phyloP scores from a whole-genome alignment of 1,139 yeast genomes.

The Kodamaea alishanica region DNA sequence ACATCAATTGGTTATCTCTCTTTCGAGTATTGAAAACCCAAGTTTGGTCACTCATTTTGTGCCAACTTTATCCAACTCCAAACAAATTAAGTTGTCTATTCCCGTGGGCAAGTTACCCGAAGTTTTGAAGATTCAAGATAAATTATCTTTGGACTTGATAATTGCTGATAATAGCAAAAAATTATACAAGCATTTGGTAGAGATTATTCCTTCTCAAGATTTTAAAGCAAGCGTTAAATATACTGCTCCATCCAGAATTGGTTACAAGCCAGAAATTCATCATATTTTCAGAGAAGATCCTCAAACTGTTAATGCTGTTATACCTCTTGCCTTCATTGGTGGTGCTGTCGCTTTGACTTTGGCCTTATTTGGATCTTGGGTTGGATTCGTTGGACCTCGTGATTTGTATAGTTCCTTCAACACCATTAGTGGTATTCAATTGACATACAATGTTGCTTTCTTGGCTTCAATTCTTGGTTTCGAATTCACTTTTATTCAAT shows the following conservation, averaged over 20 bases:
- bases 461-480: constrained; percentile 52
- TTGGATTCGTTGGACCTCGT: constrained; percentile 34
- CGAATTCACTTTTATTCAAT: constrained; percentile 62
- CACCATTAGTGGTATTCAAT: constrained; percentile 26
- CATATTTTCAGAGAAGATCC: constrained; percentile 64
- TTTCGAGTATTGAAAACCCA: constrained; percentile 17
- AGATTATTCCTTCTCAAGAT: constrained; percentile 31
- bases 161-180: constrained; percentile 29
- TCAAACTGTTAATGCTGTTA: constrained; percentile 47
- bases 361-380: constrained; percentile 49
- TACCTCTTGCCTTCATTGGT: constrained; percentile 54
- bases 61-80: constrained; percentile 15
- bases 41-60: constrained; percentile 17
- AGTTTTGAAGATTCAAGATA: constrained; percentile 33
- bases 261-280: constrained; percentile 60
- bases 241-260: constrained; percentile 38
- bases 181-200: constrained; percentile 28
- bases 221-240: constrained; percentile 24
- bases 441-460: constrained; percentile 43
- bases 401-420: constrained; percentile 38
- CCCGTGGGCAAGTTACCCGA: constrained; percentile 35
- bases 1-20: constrained; percentile 18
- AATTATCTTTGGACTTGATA: constrained; percentile 31
- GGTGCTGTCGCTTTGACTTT: constrained; percentile 42
- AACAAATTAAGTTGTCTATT: constrained; percentile 24